Evolutionary conservation across 2,329 filamentous ascomycete genomes (phyloP), one percentile per base, ranked within the genome.

Genomic region (Fusarium marasasianum): DNA sequence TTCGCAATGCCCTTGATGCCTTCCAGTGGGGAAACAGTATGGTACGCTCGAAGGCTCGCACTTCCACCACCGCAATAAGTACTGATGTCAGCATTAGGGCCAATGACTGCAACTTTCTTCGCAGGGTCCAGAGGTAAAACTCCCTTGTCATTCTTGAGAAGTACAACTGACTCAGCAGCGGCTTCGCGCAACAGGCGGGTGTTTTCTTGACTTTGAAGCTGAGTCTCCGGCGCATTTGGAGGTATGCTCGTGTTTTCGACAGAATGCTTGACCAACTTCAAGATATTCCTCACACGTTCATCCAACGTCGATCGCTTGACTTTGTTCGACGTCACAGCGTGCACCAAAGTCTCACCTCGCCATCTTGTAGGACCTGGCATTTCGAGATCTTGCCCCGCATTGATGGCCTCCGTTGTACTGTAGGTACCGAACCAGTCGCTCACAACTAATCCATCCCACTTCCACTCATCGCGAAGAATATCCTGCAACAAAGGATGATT

Each of bases 201-300:
- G 0, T 64, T 62, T 1, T 44, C 18, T 0, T 43, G 4, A 0
- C 31, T 43, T 1, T 44, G 24, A 5, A 64, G 62, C 0, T 45
- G 56, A 15, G 37, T 64, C 14, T 64, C 62, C 0, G 62, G 56
- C 14, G 62, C 62, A 2, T 64, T 64, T 0, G 56, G 37, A 1
- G 45, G 56, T 6, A 64, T 62, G 3, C 22, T 51, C 1, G 62
- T 50, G 13, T 50, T 62, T 2, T 64, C 60, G 6, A 47, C 33
- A 2, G 62, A 62, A n/a, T 64, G 57, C 18, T 62, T 64, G 10
- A 64, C 45, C 37, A 64, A 2, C 15, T 62, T 62, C 37, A 64
- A n/a, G 0, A 64, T 6, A 5, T 62, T 64, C 8, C 56, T 4
- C 1, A 64, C 62, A 15, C 62, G 38, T 5, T 64, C 56, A 0